These are phyloP conservation scores for Adenanthera pavonina DNA, from an alignment of 306 rosid species.

Conservation along the genomic window DNA sequence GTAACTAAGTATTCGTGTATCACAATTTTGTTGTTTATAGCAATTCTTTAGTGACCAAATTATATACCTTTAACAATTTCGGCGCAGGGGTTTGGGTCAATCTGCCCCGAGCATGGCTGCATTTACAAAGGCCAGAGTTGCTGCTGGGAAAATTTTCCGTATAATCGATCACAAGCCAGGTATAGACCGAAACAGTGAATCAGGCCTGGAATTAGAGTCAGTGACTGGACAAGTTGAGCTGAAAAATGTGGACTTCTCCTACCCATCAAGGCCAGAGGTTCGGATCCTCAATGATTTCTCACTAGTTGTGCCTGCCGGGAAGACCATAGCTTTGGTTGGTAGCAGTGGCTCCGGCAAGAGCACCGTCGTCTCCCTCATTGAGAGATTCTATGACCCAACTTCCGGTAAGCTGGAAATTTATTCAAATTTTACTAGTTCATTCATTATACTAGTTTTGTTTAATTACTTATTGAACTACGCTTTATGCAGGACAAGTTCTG, in stretches of 20 bases:
- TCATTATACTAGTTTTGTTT: background rate
- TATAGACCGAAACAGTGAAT: conserved; percentile 75
- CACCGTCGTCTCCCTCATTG: conserved; percentile 95
- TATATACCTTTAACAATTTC: background rate
- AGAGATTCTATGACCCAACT: conserved; percentile 91
- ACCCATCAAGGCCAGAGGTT: conserved; percentile 93
- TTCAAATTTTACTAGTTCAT: background rate
- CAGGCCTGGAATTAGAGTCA: conserved; percentile 76
- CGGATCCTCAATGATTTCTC: conserved; percentile 71
- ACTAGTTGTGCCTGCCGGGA: conserved; percentile 87
- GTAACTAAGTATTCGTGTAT: conserved; percentile 33
- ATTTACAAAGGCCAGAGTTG: conserved; percentile 92
- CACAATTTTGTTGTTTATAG: conserved; percentile 13
- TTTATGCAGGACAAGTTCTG: conserved; percentile 81
- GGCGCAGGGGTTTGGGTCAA: conserved; percentile 82
- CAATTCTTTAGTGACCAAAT: conserved; percentile 6
- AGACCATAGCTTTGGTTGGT: conserved; percentile 95
- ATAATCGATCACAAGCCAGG: conserved; percentile 88
- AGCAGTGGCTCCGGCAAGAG: conserved; percentile 99
- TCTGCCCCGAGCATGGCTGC: conserved; percentile 98
- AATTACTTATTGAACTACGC: conserved; percentile 15
- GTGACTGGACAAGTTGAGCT: conserved; percentile 86
- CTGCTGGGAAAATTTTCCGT: conserved; percentile 83
- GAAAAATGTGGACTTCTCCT: conserved; percentile 81
- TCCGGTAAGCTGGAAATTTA: conserved; percentile 55